Evolutionary conservation across 371 early-diverging fungal species (phyloP), one percentile per base, ranked within the genome.

Genomic region (Paraphysoderma sedebokerense): DNA sequence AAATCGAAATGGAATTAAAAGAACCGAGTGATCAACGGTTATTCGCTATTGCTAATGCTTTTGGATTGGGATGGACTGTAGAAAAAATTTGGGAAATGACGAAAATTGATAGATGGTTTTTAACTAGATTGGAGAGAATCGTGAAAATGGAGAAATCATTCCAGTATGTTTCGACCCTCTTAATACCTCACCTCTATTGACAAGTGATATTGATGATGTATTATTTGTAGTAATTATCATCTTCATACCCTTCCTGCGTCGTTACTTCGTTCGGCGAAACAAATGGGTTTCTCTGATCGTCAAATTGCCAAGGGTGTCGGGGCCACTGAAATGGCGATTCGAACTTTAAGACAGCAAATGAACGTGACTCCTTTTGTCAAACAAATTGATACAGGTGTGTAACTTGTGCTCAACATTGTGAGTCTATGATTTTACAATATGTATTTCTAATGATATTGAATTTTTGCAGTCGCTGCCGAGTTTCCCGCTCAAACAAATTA

Each of bases 401-500:
- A 23, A 36, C 26, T 36, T 58, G 22, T 57, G n/a, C 26, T 52
- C 20, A 49, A n/a, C 46, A n/a, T n/a, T n/a, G n/a, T n/a, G 30
- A 20, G 23, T 12, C 44, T 1, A 29, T 38, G 17, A 8, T 9
- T 33, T 1, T 22, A 38, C 30, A 22, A 47, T 20, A 17, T 28
- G 0, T 11, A 50, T 20, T 29, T 13, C 19, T 6, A 13, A 1
- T 42, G 2, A 53, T 52, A 44, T 17, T 3, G 13, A 52, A 50
- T 32, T 9, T 19, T 20, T 44, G 36, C 36, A 38, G 82, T 95
- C 38, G 97, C 97, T 36, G 92, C 87, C 44, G 95, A 96, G 72
- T 92, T 92, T 74, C 92, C 92, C 32, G 82, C 86, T 47, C 76
- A 68, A 61, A 95, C 92, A 45, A 95, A 95, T 72, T 95, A 95